These are phyloP conservation scores for Leccinum subgranulosum DNA, from an alignment of 768 basidiomycete species.

Conservation along the genomic window DNA sequence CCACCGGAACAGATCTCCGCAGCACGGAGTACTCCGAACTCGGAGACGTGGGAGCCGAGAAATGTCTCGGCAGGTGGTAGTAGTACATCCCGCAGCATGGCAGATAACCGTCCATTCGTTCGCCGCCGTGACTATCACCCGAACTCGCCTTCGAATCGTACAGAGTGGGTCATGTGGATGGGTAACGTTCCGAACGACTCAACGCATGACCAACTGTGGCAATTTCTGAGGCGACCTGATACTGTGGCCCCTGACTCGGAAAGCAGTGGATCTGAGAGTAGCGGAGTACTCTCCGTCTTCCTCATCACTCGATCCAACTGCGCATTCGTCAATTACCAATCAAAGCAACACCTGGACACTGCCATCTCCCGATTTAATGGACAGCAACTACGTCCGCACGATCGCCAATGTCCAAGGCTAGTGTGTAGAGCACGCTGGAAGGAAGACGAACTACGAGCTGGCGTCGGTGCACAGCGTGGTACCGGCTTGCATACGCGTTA, in stretches of 20 bases:
- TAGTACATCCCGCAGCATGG: not conserved
- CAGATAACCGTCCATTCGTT: slow-evolving; percentile 30
- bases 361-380: slow-evolving; percentile 79
- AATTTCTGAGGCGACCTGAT: slow-evolving; percentile 60
- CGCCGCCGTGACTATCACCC: slow-evolving; percentile 62
- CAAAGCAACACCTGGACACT: slow-evolving; percentile 53
- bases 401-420: slow-evolving; percentile 70
- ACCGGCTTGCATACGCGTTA: slow-evolving; percentile 81
- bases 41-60: not conserved
- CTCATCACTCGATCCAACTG: slow-evolving; percentile 94
- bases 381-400: slow-evolving; percentile 59
- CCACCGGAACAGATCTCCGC: slow-evolving; percentile 2
- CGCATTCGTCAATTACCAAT: slow-evolving; percentile 87
- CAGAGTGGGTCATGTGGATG: slow-evolving; percentile 96
- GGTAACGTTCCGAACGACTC: slow-evolving; percentile 89
- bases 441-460: slow-evolving; percentile 84
- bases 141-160: slow-evolving; percentile 67
- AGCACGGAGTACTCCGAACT: slow-evolving; percentile 1
- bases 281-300: slow-evolving; percentile 82
- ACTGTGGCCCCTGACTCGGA: slow-evolving; percentile 10
- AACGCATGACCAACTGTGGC: slow-evolving; percentile 80
- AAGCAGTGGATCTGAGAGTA: slow-evolving; percentile 10
- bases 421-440: slow-evolving; percentile 79
- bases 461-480: slow-evolving; percentile 89
- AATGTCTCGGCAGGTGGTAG: not conserved